Evolutionary conservation across 768 basidiomycete genomes (phyloP).

Genomic region (Clitopilus passeckerianus): DNA sequence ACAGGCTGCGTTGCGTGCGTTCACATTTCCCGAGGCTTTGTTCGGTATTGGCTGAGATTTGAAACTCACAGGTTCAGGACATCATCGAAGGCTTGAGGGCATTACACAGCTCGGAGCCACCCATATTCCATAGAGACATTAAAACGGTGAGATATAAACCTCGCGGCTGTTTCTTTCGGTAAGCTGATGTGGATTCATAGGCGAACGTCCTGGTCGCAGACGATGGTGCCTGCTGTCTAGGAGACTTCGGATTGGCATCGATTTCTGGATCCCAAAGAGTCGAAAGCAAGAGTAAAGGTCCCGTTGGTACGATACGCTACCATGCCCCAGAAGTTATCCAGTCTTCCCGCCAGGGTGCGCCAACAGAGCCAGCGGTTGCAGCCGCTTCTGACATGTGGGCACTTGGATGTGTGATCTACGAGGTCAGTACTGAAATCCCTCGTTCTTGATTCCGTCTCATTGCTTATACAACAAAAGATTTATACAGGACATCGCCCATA

Average conservation of each 20-base stretch:
- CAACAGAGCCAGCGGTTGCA: not conserved
- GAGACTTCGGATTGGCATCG: constrained; percentile 12
- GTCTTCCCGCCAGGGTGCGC: not conserved
- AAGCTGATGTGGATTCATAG: not conserved
- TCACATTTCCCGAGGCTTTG: not conserved
- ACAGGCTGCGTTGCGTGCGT: constrained; percentile 16
- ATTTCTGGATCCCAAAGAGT: constrained; percentile 8
- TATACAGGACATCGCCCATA: constrained; percentile 11
- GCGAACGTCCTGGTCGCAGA: constrained; percentile 9
- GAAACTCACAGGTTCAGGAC: constrained; percentile 16
- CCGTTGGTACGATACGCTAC: constrained; percentile 6
- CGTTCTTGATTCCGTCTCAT: not conserved
- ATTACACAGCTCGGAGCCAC: constrained; percentile 31
- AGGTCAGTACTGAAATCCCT: constrained; percentile 3
- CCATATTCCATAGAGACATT: constrained; percentile 35
- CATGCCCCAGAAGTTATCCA: constrained; percentile 6
- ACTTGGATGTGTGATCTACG: constrained; percentile 8
- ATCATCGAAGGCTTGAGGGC: constrained; percentile 31
- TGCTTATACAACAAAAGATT: not conserved
- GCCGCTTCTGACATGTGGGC: constrained; percentile 10
- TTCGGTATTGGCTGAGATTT: not conserved
- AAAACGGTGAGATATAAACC: constrained; percentile 25
- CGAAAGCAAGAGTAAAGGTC: constrained; percentile 3
- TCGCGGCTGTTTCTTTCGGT: not conserved
- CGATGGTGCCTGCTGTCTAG: constrained; percentile 7